Conservation (phyloP, 2,329 filamentous ascomycete species). For the Cryoendolithus antarcticus region DNA sequence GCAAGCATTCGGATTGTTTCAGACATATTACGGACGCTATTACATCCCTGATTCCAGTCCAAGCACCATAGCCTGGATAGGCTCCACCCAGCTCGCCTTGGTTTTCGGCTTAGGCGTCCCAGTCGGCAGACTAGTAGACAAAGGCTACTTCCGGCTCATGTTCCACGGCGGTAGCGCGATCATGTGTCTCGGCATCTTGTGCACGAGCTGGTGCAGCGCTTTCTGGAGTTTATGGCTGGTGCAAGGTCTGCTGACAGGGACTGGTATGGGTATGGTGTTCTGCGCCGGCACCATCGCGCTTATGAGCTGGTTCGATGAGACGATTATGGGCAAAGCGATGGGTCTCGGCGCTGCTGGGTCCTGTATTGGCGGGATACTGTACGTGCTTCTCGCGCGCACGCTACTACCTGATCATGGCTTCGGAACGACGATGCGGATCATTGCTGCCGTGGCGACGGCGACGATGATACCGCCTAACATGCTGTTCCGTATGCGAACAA, state of each 20-base stretch:
- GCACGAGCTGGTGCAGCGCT: conserved; percentile 12
- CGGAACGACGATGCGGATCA: conserved; percentile 18
- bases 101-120: conserved; percentile 22
- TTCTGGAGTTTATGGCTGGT: conserved; percentile 19
- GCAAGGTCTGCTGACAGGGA: conserved; percentile 24
- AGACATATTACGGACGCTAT: conserved; percentile 20
- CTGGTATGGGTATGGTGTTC: conserved; percentile 23
- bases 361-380: conserved; percentile 24
- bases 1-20: conserved; percentile 22
- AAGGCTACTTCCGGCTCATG: conserved; percentile 19
- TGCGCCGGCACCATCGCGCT: conserved; percentile 20
- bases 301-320: conserved; percentile 24
- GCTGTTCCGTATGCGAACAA: conserved; percentile 11
- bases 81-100: conserved; percentile 24
- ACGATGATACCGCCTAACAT: conserved; percentile 16
- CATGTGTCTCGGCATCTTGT: conserved; percentile 17
- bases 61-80: conserved; percentile 24
- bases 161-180: conserved; percentile 20
- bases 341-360: conserved; percentile 23
- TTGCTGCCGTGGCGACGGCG: conserved; percentile 9
- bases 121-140: conserved; percentile 20
- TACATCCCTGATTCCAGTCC: conserved; percentile 9
- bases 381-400: conserved; percentile 19
- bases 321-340: conserved; percentile 22
- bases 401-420: conserved; percentile 22